Base-by-base conservation (phyloP, 2,329 filamentous ascomycete genomes). In the Cadophora gregata region DNA sequence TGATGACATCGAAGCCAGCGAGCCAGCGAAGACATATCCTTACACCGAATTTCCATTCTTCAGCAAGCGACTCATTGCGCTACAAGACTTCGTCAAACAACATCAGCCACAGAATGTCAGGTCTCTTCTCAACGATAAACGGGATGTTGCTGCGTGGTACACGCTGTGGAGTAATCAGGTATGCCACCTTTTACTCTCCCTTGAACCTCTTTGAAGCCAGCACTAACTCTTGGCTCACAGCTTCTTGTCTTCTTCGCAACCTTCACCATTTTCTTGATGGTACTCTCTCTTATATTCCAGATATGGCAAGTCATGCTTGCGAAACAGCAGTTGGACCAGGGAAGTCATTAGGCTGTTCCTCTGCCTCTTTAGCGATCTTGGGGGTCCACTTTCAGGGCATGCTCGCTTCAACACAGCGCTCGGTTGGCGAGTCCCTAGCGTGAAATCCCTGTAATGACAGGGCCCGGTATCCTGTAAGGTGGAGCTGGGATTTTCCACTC, bases 31-130 rank as follows among this genome's bases (percentile, higher is more conserved):
- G 45, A 21, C 33, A 12, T 24, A 36, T 25, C 48, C 65, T 1
- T 24, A 19, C 24, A n/a, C 24, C 1, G 62, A 72, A 9, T 73
- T 72, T 42, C 66, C 66, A n/a, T 72, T 64, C 60, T 48, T 71
- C 1, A 66, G 67, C 5, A 62, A 68, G 21, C 56, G 69, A 14
- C 42, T 72, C 7, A n/a, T 69, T 12, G 59, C 69, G 8, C 4
- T 72, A 1, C 70, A 72, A 31, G 21, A 62, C 5, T 69, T 51
- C 42, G 65, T 69, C 3, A 48, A 56, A 3, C 51, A 62, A 4
- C 61, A 68, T 19, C 51, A 64, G 12, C 61, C 67, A 3, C 27
- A 51, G 21, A 63, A 42, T 25, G 45, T 70, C 14, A 24, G 45
- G 27, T 50, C 21, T 16, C 31, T 72, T 3, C 67, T 62, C 64